A percentile compares a stretch with the other conserved stretches of the same genome.
These are phyloP conservation scores for Oryza brachyantha DNA, from an alignment of 176 grass and related monocot genomes.

Conservation along the genomic window DNA sequence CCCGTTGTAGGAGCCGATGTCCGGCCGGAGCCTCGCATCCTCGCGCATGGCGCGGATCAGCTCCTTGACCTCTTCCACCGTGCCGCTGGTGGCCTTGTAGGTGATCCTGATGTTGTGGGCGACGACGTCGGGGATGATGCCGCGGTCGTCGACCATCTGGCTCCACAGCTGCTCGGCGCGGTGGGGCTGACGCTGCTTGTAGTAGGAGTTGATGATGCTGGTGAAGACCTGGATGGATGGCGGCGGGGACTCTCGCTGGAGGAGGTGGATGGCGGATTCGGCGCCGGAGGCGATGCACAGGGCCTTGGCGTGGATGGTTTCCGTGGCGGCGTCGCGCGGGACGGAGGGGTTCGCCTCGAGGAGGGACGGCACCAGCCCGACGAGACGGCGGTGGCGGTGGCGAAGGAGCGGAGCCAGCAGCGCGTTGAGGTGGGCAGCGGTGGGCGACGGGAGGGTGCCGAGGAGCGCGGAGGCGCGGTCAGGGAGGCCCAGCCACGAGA, in stretches of 20 bases:
- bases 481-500: slow-evolving; percentile 38
- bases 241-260: slow-evolving; percentile 14
- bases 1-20: slow-evolving; percentile 28
- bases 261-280: slow-evolving; percentile 43
- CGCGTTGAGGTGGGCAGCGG: slow-evolving; percentile 44
- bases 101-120: slow-evolving; percentile 43
- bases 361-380: slow-evolving; percentile 24
- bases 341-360: slow-evolving; percentile 13
- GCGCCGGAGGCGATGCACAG: slow-evolving; percentile 40
- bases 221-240: slow-evolving; percentile 44
- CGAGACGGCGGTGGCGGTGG: slow-evolving; percentile 37
- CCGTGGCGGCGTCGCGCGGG: slow-evolving; percentile 33
- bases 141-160: slow-evolving; percentile 36
- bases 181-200: slow-evolving; percentile 49
- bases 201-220: slow-evolving; percentile 46
- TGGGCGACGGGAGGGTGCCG: slow-evolving; percentile 8
- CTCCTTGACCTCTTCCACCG: slow-evolving; percentile 52
- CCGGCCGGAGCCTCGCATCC: slow-evolving; percentile 29
- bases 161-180: slow-evolving; percentile 54
- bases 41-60: slow-evolving; percentile 48
- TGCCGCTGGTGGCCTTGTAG: slow-evolving; percentile 37
- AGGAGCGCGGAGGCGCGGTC: slow-evolving; percentile 41
- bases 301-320: slow-evolving; percentile 49
- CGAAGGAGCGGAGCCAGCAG: slow-evolving; percentile 40
- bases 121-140: slow-evolving; percentile 29